Evolutionary conservation across 2,329 filamentous ascomycete genomes (phyloP).

Genomic region (Penicillium sp.): DNA sequence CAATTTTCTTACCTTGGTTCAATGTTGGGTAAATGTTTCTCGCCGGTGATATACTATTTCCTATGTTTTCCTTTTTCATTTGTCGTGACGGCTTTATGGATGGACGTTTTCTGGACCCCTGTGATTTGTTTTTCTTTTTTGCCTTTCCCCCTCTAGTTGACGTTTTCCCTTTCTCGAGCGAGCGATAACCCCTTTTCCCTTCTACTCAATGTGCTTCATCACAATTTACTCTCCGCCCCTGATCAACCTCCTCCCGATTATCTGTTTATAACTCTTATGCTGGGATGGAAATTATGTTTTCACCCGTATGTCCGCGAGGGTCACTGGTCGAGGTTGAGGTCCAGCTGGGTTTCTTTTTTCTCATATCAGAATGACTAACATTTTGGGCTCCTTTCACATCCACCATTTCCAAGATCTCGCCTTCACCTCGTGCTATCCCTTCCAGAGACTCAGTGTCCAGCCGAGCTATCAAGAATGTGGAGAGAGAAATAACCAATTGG

Average conservation of each 20-base stretch:
- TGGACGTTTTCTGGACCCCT: conserved; percentile 31
- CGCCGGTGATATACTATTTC: conserved; percentile 2
- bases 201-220: conserved; percentile 22
- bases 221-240: conserved; percentile 14
- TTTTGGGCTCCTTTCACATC: background rate
- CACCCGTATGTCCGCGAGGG: background rate
- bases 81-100: conserved; percentile 36
- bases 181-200: conserved; percentile 35
- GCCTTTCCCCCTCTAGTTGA: background rate
- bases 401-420: background rate
- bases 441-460: background rate
- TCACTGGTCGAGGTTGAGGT: background rate
- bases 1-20: conserved; percentile 8
- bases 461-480: background rate
- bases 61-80: conserved; percentile 25
- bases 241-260: conserved; percentile 1
- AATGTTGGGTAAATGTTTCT: conserved; percentile 7
- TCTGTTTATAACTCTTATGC: conserved; percentile 22
- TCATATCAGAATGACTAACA: background rate
- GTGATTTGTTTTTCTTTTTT: conserved; percentile 22
- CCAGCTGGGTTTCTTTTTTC: background rate
- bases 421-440: background rate
- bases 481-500: background rate
- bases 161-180: conserved; percentile 27
- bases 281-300: conserved; percentile 17